Conservation (phyloP, 352 stramenopile genomes). For the Aphanomyces stellatus region DNA sequence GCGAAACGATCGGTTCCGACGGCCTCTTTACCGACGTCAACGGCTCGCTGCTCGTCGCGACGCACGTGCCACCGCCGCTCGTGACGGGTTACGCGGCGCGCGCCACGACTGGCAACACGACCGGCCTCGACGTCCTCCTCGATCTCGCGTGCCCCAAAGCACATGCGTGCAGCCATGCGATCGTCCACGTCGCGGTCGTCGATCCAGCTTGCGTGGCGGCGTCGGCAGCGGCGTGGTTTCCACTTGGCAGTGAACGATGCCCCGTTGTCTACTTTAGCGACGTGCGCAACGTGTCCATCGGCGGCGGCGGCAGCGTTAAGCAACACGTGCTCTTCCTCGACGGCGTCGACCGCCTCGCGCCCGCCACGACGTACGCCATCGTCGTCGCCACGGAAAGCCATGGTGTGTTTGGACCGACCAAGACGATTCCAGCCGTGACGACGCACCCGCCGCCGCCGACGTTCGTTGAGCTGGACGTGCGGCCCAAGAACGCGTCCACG, state of each 20-base stretch:
- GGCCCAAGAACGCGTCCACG: slow-evolving; percentile 58
- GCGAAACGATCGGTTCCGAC: slow-evolving; percentile 52
- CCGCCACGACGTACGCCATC: slow-evolving; percentile 46
- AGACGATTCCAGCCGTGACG: slow-evolving; percentile 27
- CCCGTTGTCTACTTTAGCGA: not conserved
- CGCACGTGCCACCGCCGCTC: slow-evolving; percentile 37
- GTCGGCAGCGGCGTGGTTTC: slow-evolving; percentile 18
- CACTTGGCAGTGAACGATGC: not conserved
- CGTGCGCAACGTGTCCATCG: not conserved
- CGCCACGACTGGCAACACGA: slow-evolving; percentile 49
- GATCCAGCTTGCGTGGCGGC: slow-evolving; percentile 26
- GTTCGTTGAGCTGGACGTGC: slow-evolving; percentile 36
- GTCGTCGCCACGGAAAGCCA: slow-evolving; percentile 44
- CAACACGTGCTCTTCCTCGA: slow-evolving; percentile 22
- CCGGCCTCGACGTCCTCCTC: slow-evolving; percentile 42
- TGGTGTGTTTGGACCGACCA: slow-evolving; percentile 46
- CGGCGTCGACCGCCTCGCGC: slow-evolving; percentile 31
- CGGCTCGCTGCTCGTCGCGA: slow-evolving; percentile 42
- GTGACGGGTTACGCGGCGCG: slow-evolving; percentile 33
- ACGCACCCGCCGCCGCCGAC: slow-evolving; percentile 37
- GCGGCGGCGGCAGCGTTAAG: not conserved
- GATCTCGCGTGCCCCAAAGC: slow-evolving; percentile 34
- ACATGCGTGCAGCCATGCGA: slow-evolving; percentile 32
- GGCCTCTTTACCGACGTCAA: slow-evolving; percentile 64
- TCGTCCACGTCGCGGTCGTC: slow-evolving; percentile 50